Evolutionary conservation across 495 filamentous ascomycete genomes (phyloP).

Genomic region (Pseudoneurospora amorphoporcata): DNA sequence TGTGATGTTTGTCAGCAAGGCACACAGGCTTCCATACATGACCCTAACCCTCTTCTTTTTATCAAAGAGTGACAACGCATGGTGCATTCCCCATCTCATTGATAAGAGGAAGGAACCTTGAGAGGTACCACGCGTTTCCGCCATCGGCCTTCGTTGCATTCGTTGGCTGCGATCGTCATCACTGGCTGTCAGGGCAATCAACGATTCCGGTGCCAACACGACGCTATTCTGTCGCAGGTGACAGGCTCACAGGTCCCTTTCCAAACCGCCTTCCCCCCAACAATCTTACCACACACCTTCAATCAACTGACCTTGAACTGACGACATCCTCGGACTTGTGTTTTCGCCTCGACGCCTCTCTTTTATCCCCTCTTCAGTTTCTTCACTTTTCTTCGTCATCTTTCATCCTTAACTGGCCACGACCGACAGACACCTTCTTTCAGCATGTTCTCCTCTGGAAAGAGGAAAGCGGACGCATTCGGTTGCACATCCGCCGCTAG

Average conservation of each 20-base stretch:
- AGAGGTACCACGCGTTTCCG: background rate
- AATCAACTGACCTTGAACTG: background rate
- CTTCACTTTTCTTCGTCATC: background rate
- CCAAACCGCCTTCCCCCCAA: background rate
- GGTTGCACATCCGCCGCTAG: conserved; percentile 41
- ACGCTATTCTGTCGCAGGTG: background rate
- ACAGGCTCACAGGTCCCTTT: background rate
- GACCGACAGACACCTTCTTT: background rate
- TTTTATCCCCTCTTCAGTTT: background rate
- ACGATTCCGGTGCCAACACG: background rate
- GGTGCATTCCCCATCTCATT: background rate
- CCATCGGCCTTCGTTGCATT: background rate
- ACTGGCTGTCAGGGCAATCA: background rate
- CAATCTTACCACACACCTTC: background rate
- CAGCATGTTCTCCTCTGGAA: conserved; percentile 28
- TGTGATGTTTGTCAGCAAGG: background rate
- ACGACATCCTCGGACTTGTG: background rate
- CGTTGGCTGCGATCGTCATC: background rate
- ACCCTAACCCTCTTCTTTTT: background rate
- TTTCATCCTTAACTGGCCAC: background rate
- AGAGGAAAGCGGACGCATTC: conserved; percentile 22
- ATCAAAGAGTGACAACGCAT: background rate
- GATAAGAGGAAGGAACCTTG: background rate
- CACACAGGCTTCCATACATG: background rate
- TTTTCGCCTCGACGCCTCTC: background rate